These are phyloP conservation scores for Rhododendron molle DNA, from an alignment of 148 eudicot genomes.

Conservation along the genomic window DNA sequence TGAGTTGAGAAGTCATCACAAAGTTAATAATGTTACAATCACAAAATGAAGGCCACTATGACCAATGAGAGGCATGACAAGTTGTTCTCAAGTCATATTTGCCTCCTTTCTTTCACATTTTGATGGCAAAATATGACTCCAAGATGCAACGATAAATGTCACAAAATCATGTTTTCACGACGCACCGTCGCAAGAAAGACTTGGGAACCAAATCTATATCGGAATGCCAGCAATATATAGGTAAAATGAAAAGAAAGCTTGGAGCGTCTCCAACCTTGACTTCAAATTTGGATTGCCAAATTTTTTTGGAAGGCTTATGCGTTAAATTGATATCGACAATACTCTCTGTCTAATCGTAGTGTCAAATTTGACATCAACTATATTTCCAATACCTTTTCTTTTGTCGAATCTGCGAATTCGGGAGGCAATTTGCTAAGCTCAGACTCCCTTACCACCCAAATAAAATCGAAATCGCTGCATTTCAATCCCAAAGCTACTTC, in stretches of 20 bases:
- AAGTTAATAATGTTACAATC: neutral
- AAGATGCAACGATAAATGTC: neutral
- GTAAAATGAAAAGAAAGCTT: no score
- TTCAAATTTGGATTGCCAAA: no score
- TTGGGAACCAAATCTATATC: no score
- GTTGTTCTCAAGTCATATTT: neutral
- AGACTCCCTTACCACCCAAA: conserved; percentile 59
- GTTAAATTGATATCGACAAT: no score
- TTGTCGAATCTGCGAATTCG: conserved; percentile 17
- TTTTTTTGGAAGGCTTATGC: no score
- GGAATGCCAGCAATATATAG: no score
- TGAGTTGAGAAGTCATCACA: neutral
- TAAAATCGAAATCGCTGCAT: conserved; percentile 26
- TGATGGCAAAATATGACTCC: neutral
- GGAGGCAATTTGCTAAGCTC: conserved; percentile 26
- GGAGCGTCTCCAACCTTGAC: no score
- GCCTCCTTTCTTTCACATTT: no score
- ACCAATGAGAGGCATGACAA: neutral
- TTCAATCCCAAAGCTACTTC: conserved; percentile 40
- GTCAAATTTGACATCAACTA: no score
- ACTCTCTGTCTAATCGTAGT: no score
- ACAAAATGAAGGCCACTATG: neutral
- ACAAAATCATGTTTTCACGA: no score
- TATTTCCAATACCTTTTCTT: neutral
- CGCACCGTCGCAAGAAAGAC: no score